phyloP scores from a whole-genome alignment of 257 asterid genomes.

The Handroanthus guayacan region DNA sequence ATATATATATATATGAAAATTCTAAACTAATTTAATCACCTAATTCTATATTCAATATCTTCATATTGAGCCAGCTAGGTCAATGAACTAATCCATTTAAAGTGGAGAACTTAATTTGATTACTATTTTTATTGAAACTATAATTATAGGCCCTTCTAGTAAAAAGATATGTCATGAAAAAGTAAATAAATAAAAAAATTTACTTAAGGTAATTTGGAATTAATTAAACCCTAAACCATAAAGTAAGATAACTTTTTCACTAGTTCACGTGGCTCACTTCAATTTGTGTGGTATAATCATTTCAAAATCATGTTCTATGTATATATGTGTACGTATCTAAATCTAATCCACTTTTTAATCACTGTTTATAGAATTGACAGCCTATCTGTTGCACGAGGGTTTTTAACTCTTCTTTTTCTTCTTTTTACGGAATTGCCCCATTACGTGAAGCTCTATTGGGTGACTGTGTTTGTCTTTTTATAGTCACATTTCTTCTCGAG shows the following conservation, averaged over 20 bases:
- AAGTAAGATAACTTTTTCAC: not conserved
- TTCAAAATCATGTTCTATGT: constrained; percentile 27
- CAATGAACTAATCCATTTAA: too few species aligned
- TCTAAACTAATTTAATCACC: too few species aligned
- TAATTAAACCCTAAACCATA: not conserved
- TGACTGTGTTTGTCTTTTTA: not conserved
- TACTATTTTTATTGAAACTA: too few species aligned
- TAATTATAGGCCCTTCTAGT: too few species aligned
- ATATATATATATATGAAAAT: too few species aligned
- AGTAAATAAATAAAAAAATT: too few species aligned
- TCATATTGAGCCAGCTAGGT: too few species aligned
- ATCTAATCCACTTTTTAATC: constrained; percentile 21
- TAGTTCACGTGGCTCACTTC: constrained; percentile 36
- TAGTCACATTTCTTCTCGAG: not conserved
- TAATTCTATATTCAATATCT: too few species aligned
- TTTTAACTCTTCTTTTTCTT: not conserved
- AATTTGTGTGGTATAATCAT: constrained; percentile 7
- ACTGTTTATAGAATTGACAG: constrained; percentile 21
- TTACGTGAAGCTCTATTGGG: not conserved
- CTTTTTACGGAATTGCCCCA: too few species aligned
- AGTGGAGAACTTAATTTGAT: too few species aligned
- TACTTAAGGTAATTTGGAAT: not conserved
- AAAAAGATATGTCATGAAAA: too few species aligned
- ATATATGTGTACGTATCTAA: not conserved
- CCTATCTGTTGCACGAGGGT: not conserved